Conservation (phyloP, 345 rosid species). For the Eucalyptus curtisii region DNA sequence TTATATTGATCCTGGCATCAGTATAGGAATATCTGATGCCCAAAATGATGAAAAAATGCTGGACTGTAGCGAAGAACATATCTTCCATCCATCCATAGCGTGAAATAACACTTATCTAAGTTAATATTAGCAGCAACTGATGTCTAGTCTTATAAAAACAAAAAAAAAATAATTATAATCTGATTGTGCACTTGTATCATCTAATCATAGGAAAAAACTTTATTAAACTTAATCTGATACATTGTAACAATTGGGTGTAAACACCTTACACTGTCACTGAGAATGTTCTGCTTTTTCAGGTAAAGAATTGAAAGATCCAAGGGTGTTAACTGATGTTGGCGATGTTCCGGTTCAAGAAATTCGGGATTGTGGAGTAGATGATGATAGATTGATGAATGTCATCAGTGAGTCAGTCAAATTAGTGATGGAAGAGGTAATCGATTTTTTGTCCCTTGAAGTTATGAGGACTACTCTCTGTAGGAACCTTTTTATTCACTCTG, state of each 20-base stretch:
- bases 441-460: background rate
- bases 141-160: background rate
- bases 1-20: background rate
- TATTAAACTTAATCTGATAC: background rate
- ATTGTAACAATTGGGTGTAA: background rate
- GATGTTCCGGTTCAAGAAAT: conserved; percentile 98
- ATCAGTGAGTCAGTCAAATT: conserved; percentile 78
- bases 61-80: background rate
- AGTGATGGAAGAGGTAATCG: conserved; percentile 80
- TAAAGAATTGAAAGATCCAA: conserved; percentile 77
- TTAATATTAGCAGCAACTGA: background rate
- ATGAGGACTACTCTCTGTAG: background rate
- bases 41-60: background rate
- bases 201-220: background rate
- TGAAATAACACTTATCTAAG: background rate
- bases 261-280: background rate
- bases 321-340: conserved; percentile 90
- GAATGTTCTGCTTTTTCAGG: conserved; percentile 25
- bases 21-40: background rate
- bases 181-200: background rate
- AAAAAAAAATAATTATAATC: background rate
- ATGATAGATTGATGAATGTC: conserved; percentile 87
- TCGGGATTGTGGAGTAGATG: conserved; percentile 93
- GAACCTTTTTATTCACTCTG: background rate
- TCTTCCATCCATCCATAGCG: background rate